A percentile compares a stretch with the other conserved stretches of the same genome.
Conservation (phyloP, 176 grass and related monocot species). For the Paspalum vaginatum region DNA sequence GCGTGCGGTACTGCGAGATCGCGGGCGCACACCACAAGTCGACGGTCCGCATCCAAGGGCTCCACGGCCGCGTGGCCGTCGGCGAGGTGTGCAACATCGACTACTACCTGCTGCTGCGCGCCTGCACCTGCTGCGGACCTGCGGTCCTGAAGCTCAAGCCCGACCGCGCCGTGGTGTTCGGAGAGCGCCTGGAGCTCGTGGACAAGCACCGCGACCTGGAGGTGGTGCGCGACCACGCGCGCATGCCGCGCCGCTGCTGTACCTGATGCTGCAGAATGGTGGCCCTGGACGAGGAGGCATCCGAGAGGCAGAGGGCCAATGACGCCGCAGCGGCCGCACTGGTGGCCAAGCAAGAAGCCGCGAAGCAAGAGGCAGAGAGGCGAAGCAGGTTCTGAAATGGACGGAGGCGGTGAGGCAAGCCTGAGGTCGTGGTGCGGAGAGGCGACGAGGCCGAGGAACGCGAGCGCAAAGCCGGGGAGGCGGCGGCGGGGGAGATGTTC, state of each 20-base stretch:
- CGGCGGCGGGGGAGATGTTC: too few species aligned
- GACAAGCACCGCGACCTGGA: constrained; percentile 91
- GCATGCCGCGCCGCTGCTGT: constrained; percentile 85
- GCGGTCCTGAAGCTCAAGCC: constrained; percentile 88
- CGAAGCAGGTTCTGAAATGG: too few species aligned
- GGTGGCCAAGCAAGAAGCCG: constrained; percentile 17
- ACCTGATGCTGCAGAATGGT: constrained; percentile 89
- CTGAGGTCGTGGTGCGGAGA: too few species aligned
- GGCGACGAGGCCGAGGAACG: too few species aligned
- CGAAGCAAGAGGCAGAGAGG: too few species aligned
- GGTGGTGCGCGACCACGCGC: constrained; percentile 75
- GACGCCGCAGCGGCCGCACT: constrained; percentile 30
- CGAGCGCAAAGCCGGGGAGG: too few species aligned
- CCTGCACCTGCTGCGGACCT: constrained; percentile 73
- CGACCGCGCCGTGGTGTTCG: constrained; percentile 69
- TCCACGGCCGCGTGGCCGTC: not conserved
- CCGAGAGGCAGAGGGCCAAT: constrained; percentile 51
- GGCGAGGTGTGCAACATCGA: constrained; percentile 30
- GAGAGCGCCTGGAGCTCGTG: constrained; percentile 72
- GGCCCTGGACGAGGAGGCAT: constrained; percentile 56
- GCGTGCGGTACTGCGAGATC: too few species aligned
- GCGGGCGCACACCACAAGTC: too few species aligned
- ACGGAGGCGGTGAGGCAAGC: too few species aligned
- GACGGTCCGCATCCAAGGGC: too few species aligned
- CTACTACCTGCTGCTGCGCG: constrained; percentile 72